Conservation (phyloP, 225 moss, liverwort and hornwort species). For the Antitrichia curtipendula region DNA sequence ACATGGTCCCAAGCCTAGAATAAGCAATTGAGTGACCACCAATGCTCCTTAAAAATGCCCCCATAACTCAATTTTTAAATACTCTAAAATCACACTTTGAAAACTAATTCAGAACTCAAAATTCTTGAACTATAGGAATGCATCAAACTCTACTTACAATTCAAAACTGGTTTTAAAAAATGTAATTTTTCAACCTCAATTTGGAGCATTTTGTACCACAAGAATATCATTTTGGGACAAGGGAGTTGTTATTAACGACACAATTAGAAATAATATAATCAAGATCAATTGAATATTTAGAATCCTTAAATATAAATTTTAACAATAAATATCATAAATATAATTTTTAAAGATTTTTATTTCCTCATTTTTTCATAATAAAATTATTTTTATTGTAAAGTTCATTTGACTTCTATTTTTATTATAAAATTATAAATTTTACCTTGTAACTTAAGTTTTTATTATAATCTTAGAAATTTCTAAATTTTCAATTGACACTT, state of each 20-base stretch:
- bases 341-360: neutral
- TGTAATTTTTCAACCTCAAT: too few species aligned
- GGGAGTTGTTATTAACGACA: too few species aligned
- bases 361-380: neutral
- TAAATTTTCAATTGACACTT: neutral
- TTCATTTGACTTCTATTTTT: neutral
- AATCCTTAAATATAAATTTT: neutral
- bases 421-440: too few species aligned
- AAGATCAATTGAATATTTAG: too few species aligned
- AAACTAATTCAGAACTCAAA: neutral
- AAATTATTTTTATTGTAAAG: neutral
- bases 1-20: accelerated
- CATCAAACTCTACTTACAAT: neutral
- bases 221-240: too few species aligned
- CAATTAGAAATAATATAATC: too few species aligned
- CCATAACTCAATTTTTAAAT: too few species aligned
- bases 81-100: accelerated
- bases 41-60: neutral
- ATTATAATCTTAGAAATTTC: neutral
- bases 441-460: neutral
- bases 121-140: accelerated
- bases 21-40: neutral
- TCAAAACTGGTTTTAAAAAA: accelerated
- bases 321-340: neutral
- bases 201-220: too few species aligned